Conservation (phyloP, 2,329 filamentous ascomycete genomes). For the Neofusicoccum ribis region DNA sequence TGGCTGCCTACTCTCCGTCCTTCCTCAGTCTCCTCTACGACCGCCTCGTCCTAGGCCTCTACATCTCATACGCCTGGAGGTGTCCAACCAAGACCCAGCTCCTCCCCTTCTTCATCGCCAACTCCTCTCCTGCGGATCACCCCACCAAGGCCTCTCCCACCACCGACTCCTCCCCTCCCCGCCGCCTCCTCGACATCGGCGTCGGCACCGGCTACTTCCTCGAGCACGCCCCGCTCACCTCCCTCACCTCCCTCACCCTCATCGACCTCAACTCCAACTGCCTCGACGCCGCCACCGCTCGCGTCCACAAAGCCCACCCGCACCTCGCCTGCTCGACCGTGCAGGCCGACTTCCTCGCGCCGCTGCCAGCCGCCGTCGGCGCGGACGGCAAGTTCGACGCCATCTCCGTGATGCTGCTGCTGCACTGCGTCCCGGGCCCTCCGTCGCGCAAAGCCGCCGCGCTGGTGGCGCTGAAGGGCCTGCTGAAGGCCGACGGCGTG, state of each 20-base stretch:
- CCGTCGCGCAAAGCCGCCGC: constrained; percentile 20
- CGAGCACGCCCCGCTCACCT: constrained; percentile 19
- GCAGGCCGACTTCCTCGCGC: not conserved
- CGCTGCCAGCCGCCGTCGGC: constrained; percentile 32
- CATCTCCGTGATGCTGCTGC: constrained; percentile 31
- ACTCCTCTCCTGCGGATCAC: not conserved
- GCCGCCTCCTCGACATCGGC: constrained; percentile 33
- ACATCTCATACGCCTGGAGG: constrained; percentile 29
- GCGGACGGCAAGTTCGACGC: constrained; percentile 39
- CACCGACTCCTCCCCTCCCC: not conserved
- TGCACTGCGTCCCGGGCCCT: constrained; percentile 33
- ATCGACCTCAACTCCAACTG: constrained; percentile 31
- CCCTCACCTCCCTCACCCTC: constrained; percentile 24
- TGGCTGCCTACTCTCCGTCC: not conserved
- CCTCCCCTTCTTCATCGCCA: constrained; percentile 29
- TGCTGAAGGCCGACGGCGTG: constrained; percentile 30
- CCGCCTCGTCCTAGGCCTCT: constrained; percentile 24
- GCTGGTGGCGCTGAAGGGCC: not conserved
- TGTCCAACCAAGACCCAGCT: constrained; percentile 26
- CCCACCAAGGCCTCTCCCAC: too few relatives aligned
- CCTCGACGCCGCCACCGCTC: constrained; percentile 34
- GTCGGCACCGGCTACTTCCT: constrained; percentile 33
- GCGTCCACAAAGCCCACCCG: constrained; percentile 22
- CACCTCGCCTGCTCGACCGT: constrained; percentile 24
- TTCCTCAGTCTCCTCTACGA: constrained; percentile 22